Percentiles rank a stretch among this genome's conserved stretches.
These are phyloP conservation scores for Barnettozyma vustinii DNA, from an alignment of 805 yeast species.

Conservation along the genomic window DNA sequence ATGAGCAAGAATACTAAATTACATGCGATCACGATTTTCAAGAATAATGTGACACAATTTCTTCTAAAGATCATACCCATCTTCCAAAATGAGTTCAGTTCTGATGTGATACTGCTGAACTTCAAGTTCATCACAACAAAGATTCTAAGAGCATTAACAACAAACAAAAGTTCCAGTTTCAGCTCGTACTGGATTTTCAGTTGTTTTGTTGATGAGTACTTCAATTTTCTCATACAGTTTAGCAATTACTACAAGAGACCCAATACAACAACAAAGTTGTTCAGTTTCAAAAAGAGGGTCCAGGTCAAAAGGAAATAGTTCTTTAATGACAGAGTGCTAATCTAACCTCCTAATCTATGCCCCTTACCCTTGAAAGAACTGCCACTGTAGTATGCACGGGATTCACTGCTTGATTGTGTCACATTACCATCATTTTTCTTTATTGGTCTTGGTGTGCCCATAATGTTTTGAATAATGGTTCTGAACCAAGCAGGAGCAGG, in stretches of 20 bases:
- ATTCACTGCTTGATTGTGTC: background rate
- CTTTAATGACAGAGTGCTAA: background rate
- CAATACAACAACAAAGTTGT: background rate
- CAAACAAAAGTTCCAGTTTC: slow-evolving; percentile 9
- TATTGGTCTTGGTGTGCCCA: slow-evolving; percentile 11
- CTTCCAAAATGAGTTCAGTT: background rate
- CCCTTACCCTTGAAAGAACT: slow-evolving; percentile 34
- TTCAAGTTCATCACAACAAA: slow-evolving; percentile 16
- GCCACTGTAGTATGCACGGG: slow-evolving; percentile 10
- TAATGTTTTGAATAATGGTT: slow-evolving; percentile 21
- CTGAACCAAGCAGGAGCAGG: slow-evolving; percentile 49
- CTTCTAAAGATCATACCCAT: slow-evolving; percentile 1
- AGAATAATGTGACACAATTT: slow-evolving; percentile 4
- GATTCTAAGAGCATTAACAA: slow-evolving; percentile 13
- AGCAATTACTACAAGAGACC: slow-evolving; percentile 12
- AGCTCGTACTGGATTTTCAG: slow-evolving; percentile 19
- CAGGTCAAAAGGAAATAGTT: background rate
- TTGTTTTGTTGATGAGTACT: slow-evolving; percentile 19
- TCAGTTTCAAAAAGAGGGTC: background rate
- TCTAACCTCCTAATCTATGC: slow-evolving; percentile 30
- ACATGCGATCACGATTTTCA: background rate
- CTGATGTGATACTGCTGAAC: slow-evolving; percentile 6
- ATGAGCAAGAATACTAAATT: background rate
- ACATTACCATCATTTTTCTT: background rate
- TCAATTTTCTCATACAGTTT: slow-evolving; percentile 14